Conservation (phyloP, 2,329 filamentous ascomycete species). For the Hirsutella thompsonii region DNA sequence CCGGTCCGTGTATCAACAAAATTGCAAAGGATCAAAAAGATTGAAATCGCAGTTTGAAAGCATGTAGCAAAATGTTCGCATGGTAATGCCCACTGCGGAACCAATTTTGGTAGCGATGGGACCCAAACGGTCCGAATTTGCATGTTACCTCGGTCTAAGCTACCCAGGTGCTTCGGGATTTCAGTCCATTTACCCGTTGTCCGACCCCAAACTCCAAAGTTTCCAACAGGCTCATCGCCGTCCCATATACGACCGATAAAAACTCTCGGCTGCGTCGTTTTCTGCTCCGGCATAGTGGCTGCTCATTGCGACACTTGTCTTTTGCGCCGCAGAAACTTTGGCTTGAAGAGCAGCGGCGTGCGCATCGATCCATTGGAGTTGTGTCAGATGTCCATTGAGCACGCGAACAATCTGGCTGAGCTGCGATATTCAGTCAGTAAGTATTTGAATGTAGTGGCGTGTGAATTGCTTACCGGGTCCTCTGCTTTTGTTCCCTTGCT, state of each 20-base stretch:
- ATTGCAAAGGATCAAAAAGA: neutral
- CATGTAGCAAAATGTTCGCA: neutral
- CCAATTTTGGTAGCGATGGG: no score
- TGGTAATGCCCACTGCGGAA: no score
- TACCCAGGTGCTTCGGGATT: neutral
- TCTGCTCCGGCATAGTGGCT: conserved; percentile 46
- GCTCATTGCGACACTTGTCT: conserved; percentile 53
- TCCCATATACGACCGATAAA: conserved; percentile 80
- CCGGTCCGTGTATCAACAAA: neutral
- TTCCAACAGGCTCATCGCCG: conserved; percentile 36
- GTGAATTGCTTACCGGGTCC: conserved; percentile 56
- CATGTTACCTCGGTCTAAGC: neutral
- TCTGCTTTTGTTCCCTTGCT: conserved; percentile 83
- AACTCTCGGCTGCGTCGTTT: conserved; percentile 69
- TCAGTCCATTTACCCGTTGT: neutral
- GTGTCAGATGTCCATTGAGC: conserved; percentile 81
- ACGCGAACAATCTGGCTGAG: conserved; percentile 92
- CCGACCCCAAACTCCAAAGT: neutral
- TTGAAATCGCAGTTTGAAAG: no score
- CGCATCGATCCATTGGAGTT: conserved; percentile 86
- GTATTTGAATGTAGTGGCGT: neutral
- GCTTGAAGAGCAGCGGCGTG: conserved; percentile 69
- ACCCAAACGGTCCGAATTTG: neutral
- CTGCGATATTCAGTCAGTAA: conserved; percentile 30
- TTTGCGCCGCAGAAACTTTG: conserved; percentile 74